Conservation (phyloP, 2,329 filamentous ascomycete genomes). For the Grosmannia clavigera region DNA sequence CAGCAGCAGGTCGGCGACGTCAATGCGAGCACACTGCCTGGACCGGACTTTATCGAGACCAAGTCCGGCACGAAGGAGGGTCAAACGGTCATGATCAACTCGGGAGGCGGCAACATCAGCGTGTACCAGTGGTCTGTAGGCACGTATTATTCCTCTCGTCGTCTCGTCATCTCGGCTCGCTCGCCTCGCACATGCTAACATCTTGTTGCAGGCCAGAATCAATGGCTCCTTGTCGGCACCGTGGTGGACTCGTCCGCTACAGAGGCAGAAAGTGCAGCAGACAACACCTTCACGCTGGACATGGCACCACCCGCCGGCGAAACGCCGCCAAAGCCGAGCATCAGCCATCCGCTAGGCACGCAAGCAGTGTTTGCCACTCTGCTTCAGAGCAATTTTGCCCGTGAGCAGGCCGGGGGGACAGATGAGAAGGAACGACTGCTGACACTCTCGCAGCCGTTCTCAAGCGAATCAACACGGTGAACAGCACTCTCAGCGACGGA, state of each 20-base stretch:
- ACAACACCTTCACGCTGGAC: constrained; percentile 82
- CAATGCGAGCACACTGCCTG: constrained; percentile 85
- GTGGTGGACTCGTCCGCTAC: constrained; percentile 53
- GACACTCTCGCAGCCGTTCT: constrained; percentile 4
- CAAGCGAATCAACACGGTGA: constrained; percentile 10
- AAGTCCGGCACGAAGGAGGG: constrained; percentile 91
- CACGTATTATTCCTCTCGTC: constrained; percentile 16
- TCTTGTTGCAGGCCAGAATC: constrained; percentile 33
- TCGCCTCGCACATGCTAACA: not conserved
- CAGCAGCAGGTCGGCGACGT: constrained; percentile 66
- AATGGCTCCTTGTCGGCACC: constrained; percentile 86
- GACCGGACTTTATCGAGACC: constrained; percentile 70
- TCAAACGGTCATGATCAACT: constrained; percentile 83
- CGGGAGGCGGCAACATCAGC: constrained; percentile 68
- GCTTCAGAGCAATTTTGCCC: constrained; percentile 9
- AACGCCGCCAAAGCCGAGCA: constrained; percentile 13
- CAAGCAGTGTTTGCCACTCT: constrained; percentile 10
- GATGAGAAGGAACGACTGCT: not conserved
- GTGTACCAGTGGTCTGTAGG: constrained; percentile 73
- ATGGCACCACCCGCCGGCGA: constrained; percentile 47
- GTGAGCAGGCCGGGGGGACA: constrained; percentile 5
- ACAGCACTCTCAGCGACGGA: not conserved
- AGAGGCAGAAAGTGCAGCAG: constrained; percentile 40
- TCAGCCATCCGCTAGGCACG: constrained; percentile 60
- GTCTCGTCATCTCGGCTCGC: not conserved